phyloP scores from a whole-genome alignment of 192 early-diverging fungal genomes.

The Geranomyces variabilis region DNA sequence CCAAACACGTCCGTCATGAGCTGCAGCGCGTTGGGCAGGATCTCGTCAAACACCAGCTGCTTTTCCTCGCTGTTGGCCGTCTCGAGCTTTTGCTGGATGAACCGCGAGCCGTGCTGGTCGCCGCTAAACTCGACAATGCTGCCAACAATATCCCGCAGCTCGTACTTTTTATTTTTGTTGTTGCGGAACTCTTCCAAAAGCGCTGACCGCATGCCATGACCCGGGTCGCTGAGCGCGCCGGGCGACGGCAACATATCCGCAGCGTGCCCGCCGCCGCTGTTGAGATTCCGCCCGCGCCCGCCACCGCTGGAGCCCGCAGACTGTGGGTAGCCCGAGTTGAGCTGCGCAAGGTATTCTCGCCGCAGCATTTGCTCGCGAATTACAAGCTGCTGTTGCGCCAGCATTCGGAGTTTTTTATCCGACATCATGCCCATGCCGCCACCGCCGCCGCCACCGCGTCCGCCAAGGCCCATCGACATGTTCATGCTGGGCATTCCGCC shows the following conservation, averaged over 20 bases:
- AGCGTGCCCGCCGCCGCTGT: not conserved
- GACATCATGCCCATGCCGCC: slow-evolving; percentile 22
- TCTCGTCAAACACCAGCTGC: slow-evolving; percentile 95
- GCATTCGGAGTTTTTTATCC: slow-evolving; percentile 40
- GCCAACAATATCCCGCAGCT: slow-evolving; percentile 90
- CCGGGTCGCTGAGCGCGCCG: slow-evolving; percentile 36
- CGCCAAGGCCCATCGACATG: slow-evolving; percentile 16
- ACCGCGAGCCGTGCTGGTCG: slow-evolving; percentile 98
- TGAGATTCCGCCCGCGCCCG: not conserved
- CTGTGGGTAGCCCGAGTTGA: slow-evolving; percentile 22
- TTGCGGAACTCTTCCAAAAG: slow-evolving; percentile 96
- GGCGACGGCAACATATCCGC: slow-evolving; percentile 35
- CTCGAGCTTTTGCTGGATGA: slow-evolving; percentile 98
- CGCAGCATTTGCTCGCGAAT: slow-evolving; percentile 40
- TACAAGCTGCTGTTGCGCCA: slow-evolving; percentile 40
- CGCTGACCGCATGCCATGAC: slow-evolving; percentile 75
- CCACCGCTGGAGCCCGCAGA: not conserved
- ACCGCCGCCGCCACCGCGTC: slow-evolving; percentile 12
- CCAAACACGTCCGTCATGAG: slow-evolving; percentile 99
- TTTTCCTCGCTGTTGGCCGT: slow-evolving; percentile 91
- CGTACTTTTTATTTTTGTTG: slow-evolving; percentile 97
- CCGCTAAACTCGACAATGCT: slow-evolving; percentile 97
- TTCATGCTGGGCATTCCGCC: slow-evolving; percentile 25
- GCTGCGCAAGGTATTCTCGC: slow-evolving; percentile 38
- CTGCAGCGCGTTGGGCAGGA: slow-evolving; percentile 85